These are phyloP conservation scores for Aspergillus avenaceus DNA, from an alignment of 495 filamentous ascomycete genomes.

Conservation along the genomic window DNA sequence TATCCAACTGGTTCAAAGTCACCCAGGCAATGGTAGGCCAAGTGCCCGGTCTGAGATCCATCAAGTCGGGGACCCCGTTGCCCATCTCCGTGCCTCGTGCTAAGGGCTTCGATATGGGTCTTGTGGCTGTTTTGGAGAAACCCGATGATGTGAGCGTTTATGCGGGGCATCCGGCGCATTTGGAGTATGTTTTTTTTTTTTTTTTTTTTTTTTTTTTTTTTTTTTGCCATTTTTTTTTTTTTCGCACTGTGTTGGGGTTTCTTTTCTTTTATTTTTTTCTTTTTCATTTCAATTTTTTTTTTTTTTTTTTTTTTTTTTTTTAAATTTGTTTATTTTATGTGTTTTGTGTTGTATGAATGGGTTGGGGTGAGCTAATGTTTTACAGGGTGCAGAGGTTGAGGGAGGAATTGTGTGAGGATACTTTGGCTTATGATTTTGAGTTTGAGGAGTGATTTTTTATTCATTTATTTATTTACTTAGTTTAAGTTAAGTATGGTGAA, in stretches of 20 bases:
- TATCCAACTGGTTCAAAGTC: constrained; percentile 25
- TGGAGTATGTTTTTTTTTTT: constrained; percentile 27
- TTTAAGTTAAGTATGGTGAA: not conserved
- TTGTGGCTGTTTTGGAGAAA: constrained; percentile 39
- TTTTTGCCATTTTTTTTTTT: not conserved
- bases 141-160: constrained; percentile 33
- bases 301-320: not conserved
- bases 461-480: not conserved
- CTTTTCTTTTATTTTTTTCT: not conserved
- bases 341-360: not conserved
- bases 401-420: constrained; percentile 42
- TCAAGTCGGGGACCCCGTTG: constrained; percentile 28
- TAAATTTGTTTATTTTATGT: too few species aligned
- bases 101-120: constrained; percentile 39
- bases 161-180: constrained; percentile 35
- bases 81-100: constrained; percentile 37
- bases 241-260: too few species aligned
- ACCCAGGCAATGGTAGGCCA: constrained; percentile 34
- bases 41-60: constrained; percentile 33
- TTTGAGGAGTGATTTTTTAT: constrained; percentile 14
- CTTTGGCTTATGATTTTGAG: constrained; percentile 43
- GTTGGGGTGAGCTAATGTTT: constrained; percentile 2
- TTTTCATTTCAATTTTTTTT: not conserved
- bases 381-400: constrained; percentile 36
- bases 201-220: not conserved